Evolutionary conservation across 75 land plant species (phyloP).

Genomic region (Isoetes taiwanensis): DNA sequence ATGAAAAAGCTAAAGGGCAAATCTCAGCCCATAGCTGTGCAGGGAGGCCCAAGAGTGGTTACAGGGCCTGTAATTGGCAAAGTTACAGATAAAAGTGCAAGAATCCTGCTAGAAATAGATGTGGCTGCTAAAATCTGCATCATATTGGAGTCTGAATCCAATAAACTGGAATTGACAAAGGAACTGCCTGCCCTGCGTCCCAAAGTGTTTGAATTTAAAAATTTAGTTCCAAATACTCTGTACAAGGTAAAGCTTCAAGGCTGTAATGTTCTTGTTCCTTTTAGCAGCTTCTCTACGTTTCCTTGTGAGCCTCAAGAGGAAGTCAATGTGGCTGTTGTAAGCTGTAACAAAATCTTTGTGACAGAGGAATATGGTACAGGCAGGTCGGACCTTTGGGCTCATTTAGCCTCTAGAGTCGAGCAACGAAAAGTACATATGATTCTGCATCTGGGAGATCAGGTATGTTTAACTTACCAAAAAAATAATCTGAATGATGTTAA

Average conservation of each 20-base stretch:
- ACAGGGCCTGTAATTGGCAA: conserved; percentile 38
- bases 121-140: not conserved
- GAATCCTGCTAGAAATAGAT: conserved; percentile 23
- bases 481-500: too few relatives aligned
- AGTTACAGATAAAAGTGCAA: conserved; percentile 23
- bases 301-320: conserved; percentile 13
- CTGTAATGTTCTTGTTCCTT: conserved; percentile 4
- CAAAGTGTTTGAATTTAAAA: conserved; percentile 19
- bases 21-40: too few relatives aligned
- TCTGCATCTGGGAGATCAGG: conserved; percentile 40
- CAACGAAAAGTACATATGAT: conserved; percentile 20
- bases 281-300: conserved; percentile 27
- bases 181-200: conserved; percentile 17
- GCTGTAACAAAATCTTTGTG: conserved; percentile 39
- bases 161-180: not conserved
- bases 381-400: conserved; percentile 31
- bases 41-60: conserved; percentile 13
- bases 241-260: conserved; percentile 19
- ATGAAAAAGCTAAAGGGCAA: too few relatives aligned
- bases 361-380: conserved; percentile 21
- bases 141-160: not conserved
- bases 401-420: conserved; percentile 19
- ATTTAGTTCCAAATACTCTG: conserved; percentile 18
- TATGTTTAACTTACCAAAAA: not conserved
- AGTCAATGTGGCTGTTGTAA: conserved; percentile 21